Base-by-base conservation (phyloP, 495 filamentous ascomycete species). In the Pseudotulostoma volvatum region DNA sequence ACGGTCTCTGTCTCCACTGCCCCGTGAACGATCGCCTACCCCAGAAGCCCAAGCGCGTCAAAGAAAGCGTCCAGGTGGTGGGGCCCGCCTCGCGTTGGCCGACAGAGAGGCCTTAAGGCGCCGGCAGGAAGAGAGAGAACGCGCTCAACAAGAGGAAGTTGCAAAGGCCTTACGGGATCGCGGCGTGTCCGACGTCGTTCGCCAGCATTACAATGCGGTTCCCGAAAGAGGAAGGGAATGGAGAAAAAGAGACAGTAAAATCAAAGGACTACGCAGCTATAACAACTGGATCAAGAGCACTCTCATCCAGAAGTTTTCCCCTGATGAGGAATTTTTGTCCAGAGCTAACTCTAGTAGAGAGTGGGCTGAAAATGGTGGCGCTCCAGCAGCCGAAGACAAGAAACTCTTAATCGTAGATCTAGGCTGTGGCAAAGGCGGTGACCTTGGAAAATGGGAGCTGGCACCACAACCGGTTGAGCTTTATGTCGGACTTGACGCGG, bases 281-380 rank as follows among this genome's bases (percentile, higher is more conserved):
- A 97, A 97, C 60, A 97, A 97, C 54, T 97, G 90, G 90, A 71
- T 96, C 55, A 97, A 97, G 67, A 92, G 83, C 55, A 84, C 79
- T 9, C 70, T 94, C 41, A 95, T 97, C 45, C 86, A 95, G 53
- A 96, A 94, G 52, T 96, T 94, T 58, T 84, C 84, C 2, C 85
- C 84, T 0, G 76, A 77, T 36, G 86, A 93, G 55, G 74, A 79
- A 32, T 76, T 68, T 44, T 51, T 66, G 19, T 56, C 72, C 17
- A 50, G 46, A 18, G 48, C 50, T 31, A 45, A 50, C 25, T 58
- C 55, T 38, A 53, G 48, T 17, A 63, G 61, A 43, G 59, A 66
- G 8, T 70, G 59, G 52, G 62, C 57, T 4, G 73, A 82, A 44
- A 68, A 66, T 21, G 66, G 67, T 17, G 66, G 58, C 9, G 50